A percentile compares a stretch with the other conserved stretches of the same genome.
These are phyloP conservation scores for Arxiozyma slooffiae DNA, from an alignment of 1,139 yeast genomes.

Conservation along the genomic window DNA sequence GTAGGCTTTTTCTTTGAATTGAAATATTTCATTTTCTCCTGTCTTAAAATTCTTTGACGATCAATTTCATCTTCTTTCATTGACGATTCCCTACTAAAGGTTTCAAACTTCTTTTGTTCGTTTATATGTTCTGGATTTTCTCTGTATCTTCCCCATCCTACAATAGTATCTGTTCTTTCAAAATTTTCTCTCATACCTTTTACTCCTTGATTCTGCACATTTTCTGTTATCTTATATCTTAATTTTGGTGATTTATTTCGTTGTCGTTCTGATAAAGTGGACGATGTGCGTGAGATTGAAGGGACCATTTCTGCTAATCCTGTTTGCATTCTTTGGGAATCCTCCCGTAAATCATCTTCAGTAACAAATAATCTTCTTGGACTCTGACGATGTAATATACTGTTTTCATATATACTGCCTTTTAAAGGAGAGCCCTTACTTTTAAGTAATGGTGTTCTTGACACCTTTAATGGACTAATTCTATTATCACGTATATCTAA, in stretches of 20 bases:
- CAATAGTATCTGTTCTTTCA: slow-evolving; percentile 20
- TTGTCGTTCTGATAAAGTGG: neutral
- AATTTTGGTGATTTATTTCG: neutral
- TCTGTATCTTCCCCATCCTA: slow-evolving; percentile 22
- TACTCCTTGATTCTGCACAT: neutral
- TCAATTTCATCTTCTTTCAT: slow-evolving; percentile 6
- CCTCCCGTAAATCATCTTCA: slow-evolving; percentile 1
- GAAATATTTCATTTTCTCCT: slow-evolving; percentile 24
- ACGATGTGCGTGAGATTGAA: neutral
- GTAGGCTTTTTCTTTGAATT: slow-evolving; percentile 8
- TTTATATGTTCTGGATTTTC: neutral
- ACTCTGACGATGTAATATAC: neutral
- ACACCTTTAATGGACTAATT: slow-evolving; percentile 11
- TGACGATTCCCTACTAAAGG: neutral
- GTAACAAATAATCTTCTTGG: slow-evolving; percentile 6
- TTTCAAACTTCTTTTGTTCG: neutral
- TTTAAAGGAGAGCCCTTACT: neutral
- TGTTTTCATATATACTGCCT: neutral
- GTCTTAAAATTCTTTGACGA: slow-evolving; percentile 20
- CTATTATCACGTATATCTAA: slow-evolving; percentile 3
- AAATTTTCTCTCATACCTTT: slow-evolving; percentile 2
- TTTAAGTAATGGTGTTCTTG: neutral
- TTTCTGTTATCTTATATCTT: neutral
- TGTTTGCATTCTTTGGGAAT: neutral
- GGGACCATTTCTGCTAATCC: neutral